phyloP scores from a whole-genome alignment of 345 rosid genomes.

The Noccaea bulbosa region DNA sequence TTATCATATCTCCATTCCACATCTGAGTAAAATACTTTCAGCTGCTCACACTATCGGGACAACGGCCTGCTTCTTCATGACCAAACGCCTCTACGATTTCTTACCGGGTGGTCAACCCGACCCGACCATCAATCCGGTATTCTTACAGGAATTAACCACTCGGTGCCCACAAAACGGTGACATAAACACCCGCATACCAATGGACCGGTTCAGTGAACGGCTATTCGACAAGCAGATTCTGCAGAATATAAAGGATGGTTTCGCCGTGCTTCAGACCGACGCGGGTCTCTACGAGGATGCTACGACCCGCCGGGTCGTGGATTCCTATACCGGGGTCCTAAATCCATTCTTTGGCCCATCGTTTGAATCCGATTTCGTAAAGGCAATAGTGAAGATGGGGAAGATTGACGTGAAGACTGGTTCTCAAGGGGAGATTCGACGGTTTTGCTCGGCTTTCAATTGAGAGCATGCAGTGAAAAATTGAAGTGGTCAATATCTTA shows the following conservation, averaged over 20 bases:
- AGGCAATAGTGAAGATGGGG: constrained; percentile 73
- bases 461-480: constrained; percentile 27
- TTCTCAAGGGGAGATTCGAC: constrained; percentile 63
- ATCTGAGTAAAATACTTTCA: constrained; percentile 12
- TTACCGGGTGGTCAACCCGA: constrained; percentile 57
- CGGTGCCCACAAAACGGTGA: constrained; percentile 65
- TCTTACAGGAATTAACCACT: constrained; percentile 51
- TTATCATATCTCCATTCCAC: not conserved
- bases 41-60: constrained; percentile 90
- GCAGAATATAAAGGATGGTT: constrained; percentile 60
- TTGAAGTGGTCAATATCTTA: not conserved
- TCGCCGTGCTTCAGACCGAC: constrained; percentile 76
- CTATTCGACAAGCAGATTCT: constrained; percentile 65
- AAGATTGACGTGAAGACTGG: constrained; percentile 67
- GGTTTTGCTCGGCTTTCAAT: constrained; percentile 64
- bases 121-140: constrained; percentile 56
- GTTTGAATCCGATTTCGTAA: constrained; percentile 63
- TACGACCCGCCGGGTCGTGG: constrained; percentile 48
- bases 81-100: constrained; percentile 63
- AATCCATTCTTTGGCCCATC: constrained; percentile 46
- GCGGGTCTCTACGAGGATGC: constrained; percentile 70
- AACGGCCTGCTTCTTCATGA: constrained; percentile 89
- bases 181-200: constrained; percentile 55
- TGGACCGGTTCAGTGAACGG: constrained; percentile 58
- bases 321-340: constrained; percentile 55